Base-by-base conservation (phyloP, 768 basidiomycete species). In the Phanerochaete sordida region DNA sequence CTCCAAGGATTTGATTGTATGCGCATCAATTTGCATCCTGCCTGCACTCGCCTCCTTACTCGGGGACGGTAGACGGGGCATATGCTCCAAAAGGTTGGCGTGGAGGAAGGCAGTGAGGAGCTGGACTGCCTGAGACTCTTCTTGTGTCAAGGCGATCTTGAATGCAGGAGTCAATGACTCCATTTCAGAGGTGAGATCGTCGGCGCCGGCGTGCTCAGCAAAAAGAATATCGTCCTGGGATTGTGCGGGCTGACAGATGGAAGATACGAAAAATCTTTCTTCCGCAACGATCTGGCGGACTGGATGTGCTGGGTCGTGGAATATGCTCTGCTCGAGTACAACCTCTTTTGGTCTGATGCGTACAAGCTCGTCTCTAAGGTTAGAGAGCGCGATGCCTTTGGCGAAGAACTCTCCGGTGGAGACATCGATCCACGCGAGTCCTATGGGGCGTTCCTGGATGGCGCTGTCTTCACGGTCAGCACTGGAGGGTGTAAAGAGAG, bases 321-420 rank as follows among this genome's bases (percentile, higher is more conserved):
- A 74, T 27, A 86, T 60, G 26, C 62, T 64, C 19, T 75, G 66
- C 27, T 84, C 68, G 3, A 96, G 81, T 48, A 97, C 87, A 47
- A 97, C 82, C 73, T 98, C 95, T 53, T 83, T 83, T 5, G 95
- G 95, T 31, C 75, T 75, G 46, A 97, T 88, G 23, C 93, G 84
- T 8, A 85, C 85, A 26, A 98, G 76, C 62, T 96, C 90, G 67
- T 97, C 93, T 56, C 84, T 83, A 30, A 98, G 73, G 43, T 70
- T 75, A 24, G 84, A 83, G 16, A 79, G 50, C 2, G 77, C 72
- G 12, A 83, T 79, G 6, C 73, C 70, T 64, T 91, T 91, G 12
- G 90, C 87, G 72, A 90, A 94, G 72, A 96, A 93, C 68, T 96
- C 95, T 61, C 93, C 93, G 0, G 95, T 97, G 15, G 95, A 95